phyloP scores from a whole-genome alignment of 202 grass and related monocot genomes.

The Schoenoplectus tabernaemontani region DNA sequence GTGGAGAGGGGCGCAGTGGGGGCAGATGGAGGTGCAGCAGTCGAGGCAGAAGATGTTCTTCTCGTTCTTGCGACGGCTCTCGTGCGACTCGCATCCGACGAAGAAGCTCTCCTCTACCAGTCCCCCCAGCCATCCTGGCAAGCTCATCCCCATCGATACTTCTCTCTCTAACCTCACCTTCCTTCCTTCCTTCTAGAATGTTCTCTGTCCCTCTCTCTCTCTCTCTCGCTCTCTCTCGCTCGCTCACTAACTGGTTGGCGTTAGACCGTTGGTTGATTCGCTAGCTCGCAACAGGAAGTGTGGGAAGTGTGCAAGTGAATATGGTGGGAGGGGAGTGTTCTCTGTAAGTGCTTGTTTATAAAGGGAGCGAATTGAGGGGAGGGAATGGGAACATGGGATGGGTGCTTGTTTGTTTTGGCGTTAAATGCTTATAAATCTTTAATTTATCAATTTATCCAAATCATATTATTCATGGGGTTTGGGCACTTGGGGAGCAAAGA shows the following conservation, averaged over 20 bases:
- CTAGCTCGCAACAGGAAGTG: no score
- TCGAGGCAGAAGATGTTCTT: constrained; percentile 97
- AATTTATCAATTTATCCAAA: no score
- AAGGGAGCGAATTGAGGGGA: constrained; percentile 14
- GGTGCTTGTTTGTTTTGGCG: no score
- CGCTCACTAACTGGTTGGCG: no score
- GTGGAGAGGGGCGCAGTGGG: constrained; percentile 63
- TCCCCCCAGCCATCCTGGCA: constrained; percentile 55
- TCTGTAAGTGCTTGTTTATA: constrained; percentile 30
- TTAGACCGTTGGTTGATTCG: no score
- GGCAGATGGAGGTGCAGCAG: constrained; percentile 85
- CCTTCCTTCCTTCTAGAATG: not conserved
- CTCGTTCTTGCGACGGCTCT: constrained; percentile 83
- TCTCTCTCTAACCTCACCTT: not conserved
- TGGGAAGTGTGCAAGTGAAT: not conserved
- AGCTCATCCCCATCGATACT: constrained; percentile 44
- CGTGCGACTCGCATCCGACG: constrained; percentile 50
- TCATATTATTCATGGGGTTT: no score
- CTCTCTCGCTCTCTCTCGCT: no score
- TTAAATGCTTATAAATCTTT: no score
- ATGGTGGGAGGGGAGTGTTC: no score
- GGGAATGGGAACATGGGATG: not conserved
- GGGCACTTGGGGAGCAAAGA: not conserved
- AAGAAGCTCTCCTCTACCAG: constrained; percentile 95
- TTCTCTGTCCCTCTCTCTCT: no score